Evolutionary conservation across 2,329 filamentous ascomycete genomes (phyloP).

Genomic region (Venturiaceae sp.): DNA sequence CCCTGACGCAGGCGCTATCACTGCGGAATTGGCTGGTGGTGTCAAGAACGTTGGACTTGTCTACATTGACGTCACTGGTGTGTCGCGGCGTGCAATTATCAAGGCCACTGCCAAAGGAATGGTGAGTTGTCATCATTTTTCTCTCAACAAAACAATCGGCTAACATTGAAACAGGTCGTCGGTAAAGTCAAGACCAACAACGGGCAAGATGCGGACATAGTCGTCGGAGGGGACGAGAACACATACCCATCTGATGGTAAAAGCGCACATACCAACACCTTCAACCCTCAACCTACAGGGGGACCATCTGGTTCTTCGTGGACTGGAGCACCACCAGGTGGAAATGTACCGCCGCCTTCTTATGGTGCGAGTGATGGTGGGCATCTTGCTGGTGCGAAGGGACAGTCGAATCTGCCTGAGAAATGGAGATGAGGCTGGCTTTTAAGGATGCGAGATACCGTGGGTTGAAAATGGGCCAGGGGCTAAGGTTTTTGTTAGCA

Average conservation of each 20-base stretch:
- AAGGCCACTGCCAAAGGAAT: conserved; percentile 94
- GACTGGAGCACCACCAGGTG: background rate
- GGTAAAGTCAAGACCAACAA: conserved; percentile 56
- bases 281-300: background rate
- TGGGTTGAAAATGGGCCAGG: too few relatives aligned
- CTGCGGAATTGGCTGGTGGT: conserved; percentile 66
- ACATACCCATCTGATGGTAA: background rate
- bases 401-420: background rate
- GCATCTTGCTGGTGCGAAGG: background rate
- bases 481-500: too few relatives aligned
- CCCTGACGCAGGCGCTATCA: conserved; percentile 69
- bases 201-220: conserved; percentile 51
- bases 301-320: background rate
- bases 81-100: conserved; percentile 78
- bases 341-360: background rate
- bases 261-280: background rate
- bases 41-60: conserved; percentile 95
- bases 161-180: conserved; percentile 61
- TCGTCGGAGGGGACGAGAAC: conserved; percentile 59
- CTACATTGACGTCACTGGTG: conserved; percentile 92
- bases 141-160: conserved; percentile 68
- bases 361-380: background rate
- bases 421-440: background rate
- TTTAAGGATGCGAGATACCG: background rate
- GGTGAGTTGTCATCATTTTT: conserved; percentile 31